Percentiles rank a stretch among this genome's conserved stretches.
Evolutionary conservation across 2,329 filamentous ascomycete genomes (phyloP).

Genomic region (Akanthomyces lecanii): DNA sequence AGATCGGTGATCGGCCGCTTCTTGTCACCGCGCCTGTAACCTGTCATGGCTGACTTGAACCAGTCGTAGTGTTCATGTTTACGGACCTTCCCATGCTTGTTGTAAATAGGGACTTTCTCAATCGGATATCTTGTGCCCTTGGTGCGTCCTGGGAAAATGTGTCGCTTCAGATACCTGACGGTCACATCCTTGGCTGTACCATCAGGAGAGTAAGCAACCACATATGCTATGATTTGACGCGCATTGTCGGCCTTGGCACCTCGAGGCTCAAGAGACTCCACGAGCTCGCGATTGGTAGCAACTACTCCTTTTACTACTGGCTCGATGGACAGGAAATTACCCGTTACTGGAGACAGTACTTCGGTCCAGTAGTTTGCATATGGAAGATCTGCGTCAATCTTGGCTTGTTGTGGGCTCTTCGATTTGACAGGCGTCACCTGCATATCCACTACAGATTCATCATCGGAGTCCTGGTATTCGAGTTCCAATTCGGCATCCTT

Average conservation of each 20-base stretch:
- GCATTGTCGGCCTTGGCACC: slow-evolving; percentile 78
- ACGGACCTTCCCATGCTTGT: slow-evolving; percentile 71
- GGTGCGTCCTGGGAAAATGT: slow-evolving; percentile 79
- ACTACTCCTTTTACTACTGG: slow-evolving; percentile 65
- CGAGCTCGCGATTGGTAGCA: slow-evolving; percentile 66
- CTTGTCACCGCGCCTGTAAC: slow-evolving; percentile 55
- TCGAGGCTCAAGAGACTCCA: slow-evolving; percentile 75
- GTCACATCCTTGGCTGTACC: slow-evolving; percentile 94
- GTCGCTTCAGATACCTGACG: slow-evolving; percentile 78
- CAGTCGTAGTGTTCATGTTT: slow-evolving; percentile 78
- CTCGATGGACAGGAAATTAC: slow-evolving; percentile 76
- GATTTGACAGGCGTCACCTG: slow-evolving; percentile 37
- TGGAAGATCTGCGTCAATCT: slow-evolving; percentile 71
- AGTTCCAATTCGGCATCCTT: slow-evolving; percentile 43
- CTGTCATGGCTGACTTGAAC: slow-evolving; percentile 76
- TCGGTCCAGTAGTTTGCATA: slow-evolving; percentile 95
- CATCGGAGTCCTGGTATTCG: slow-evolving; percentile 47
- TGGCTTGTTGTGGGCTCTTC: slow-evolving; percentile 34
- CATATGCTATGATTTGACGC: slow-evolving; percentile 86
- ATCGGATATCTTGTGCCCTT: slow-evolving; percentile 76
- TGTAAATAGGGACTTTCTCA: slow-evolving; percentile 78
- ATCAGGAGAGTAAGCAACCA: slow-evolving; percentile 76
- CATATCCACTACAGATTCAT: slow-evolving; percentile 57
- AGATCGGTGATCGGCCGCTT: slow-evolving; percentile 58
- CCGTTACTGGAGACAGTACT: slow-evolving; percentile 74